Conservation (phyloP, 2,329 filamentous ascomycete genomes). For the Nannizziopsis barbatae region DNA sequence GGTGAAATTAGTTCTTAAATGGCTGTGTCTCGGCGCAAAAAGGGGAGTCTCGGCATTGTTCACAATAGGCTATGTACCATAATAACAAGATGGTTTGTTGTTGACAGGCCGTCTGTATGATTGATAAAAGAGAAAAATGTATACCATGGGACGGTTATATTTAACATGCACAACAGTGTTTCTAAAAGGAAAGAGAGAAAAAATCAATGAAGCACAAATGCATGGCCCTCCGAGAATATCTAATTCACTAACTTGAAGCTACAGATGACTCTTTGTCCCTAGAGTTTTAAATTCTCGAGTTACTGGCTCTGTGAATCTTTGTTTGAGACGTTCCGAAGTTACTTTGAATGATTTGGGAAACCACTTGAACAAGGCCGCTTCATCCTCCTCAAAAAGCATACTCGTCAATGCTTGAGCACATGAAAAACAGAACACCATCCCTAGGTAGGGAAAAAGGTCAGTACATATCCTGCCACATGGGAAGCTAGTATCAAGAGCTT, state of each 20-base stretch:
- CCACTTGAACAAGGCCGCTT: conserved; percentile 11
- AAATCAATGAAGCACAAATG: too few species aligned
- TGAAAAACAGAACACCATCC: conserved; percentile 14
- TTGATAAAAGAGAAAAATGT: too few species aligned
- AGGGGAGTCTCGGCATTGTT: conserved; percentile 1
- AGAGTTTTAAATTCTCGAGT: background rate
- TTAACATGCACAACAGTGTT: too few species aligned
- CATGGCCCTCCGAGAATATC: background rate
- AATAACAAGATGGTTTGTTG: too few species aligned
- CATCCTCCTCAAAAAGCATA: conserved; percentile 15
- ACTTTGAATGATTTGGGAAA: conserved; percentile 14
- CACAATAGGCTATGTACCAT: background rate
- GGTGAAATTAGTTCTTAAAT: background rate
- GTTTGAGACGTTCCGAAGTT: conserved; percentile 6
- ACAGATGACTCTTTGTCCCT: conserved; percentile 6
- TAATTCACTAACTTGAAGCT: too few species aligned
- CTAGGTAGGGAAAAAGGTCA: conserved; percentile 4
- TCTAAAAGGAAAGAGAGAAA: too few species aligned
- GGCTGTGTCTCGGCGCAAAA: background rate
- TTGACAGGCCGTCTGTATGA: too few species aligned
- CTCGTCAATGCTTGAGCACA: conserved; percentile 14
- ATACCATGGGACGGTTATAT: too few species aligned
- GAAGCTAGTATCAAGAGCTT: background rate
- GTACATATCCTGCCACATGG: too few species aligned
- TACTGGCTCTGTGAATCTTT: background rate